phyloP scores from a whole-genome alignment of 2,329 filamentous ascomycete genomes.

The Botryosphaeria dothidea region DNA sequence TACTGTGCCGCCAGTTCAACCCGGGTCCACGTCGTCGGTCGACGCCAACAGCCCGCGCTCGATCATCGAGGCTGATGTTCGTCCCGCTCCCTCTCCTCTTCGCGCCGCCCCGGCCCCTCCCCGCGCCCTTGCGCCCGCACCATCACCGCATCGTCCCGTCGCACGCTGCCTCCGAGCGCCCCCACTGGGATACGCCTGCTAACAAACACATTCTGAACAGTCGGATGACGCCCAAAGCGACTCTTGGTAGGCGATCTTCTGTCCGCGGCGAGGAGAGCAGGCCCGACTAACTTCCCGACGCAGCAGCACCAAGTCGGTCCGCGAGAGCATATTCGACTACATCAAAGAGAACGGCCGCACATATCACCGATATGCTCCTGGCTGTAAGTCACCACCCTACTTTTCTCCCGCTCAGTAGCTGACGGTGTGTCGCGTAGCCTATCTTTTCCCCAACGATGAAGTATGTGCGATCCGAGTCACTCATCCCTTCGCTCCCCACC shows the following conservation, averaged over 20 bases:
- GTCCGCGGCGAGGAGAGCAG: background rate
- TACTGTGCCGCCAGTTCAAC: slow-evolving; percentile 1
- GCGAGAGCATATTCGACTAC: slow-evolving; percentile 40
- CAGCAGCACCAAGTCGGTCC: slow-evolving; percentile 34
- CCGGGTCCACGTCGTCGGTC: slow-evolving; percentile 1
- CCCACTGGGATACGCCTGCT: slow-evolving; percentile 10
- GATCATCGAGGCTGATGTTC: slow-evolving; percentile 18
- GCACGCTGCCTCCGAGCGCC: slow-evolving; percentile 7
- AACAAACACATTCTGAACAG: slow-evolving; percentile 13
- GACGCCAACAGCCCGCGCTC: slow-evolving; percentile 11
- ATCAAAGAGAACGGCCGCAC: slow-evolving; percentile 43
- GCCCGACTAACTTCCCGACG: background rate
- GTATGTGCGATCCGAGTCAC: slow-evolving; percentile 26
- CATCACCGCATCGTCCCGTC: slow-evolving; percentile 11
- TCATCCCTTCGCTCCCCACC: background rate
- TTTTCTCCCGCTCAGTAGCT: background rate
- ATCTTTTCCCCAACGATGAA: slow-evolving; percentile 41
- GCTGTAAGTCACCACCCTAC: slow-evolving; percentile 31
- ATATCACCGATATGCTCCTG: slow-evolving; percentile 41
- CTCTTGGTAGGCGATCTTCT: background rate
- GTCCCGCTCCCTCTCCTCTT: background rate
- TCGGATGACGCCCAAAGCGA: slow-evolving; percentile 5
- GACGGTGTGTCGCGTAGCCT: slow-evolving; percentile 28
- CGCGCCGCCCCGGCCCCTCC: background rate
- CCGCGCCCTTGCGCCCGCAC: slow-evolving; percentile 10